Conservation (phyloP, 1,284 basidiomycete genomes). For the Fistulina hepatica region DNA sequence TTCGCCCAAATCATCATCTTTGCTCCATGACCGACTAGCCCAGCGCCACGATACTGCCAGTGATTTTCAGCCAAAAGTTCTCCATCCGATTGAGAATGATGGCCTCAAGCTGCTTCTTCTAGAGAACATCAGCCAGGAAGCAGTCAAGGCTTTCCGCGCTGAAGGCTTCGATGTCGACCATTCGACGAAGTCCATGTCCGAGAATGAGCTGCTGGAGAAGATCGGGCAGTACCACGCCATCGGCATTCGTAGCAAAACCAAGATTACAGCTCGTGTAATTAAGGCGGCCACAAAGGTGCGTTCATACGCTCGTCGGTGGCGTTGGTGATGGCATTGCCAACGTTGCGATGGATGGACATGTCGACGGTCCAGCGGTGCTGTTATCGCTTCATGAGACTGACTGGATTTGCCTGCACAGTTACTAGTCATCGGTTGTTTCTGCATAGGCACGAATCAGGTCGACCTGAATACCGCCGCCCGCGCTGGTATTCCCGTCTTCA, state of each 20-base stretch:
- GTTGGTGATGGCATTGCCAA: slow-evolving; percentile 8
- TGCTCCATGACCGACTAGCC: slow-evolving; percentile 21
- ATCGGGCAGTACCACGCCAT: slow-evolving; percentile 89
- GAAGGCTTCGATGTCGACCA: slow-evolving; percentile 95
- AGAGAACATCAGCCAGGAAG: slow-evolving; percentile 93
- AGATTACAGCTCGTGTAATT: slow-evolving; percentile 85
- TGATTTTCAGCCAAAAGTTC: slow-evolving; percentile 54
- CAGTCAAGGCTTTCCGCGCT: slow-evolving; percentile 70
- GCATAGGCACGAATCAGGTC: slow-evolving; percentile 99
- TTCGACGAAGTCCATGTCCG: slow-evolving; percentile 75
- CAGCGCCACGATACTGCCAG: no score
- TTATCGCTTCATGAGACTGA: no score
- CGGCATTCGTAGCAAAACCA: slow-evolving; percentile 96
- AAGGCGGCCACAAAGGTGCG: slow-evolving; percentile 73
- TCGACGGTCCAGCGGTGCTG: no score
- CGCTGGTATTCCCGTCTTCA: slow-evolving; percentile 96
- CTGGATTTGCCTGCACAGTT: no score
- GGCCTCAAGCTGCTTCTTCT: slow-evolving; percentile 72
- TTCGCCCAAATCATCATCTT: slow-evolving; percentile 27
- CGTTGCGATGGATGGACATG: no score
- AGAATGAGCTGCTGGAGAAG: slow-evolving; percentile 85
- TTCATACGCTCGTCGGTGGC: slow-evolving; percentile 4
- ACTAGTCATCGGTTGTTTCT: slow-evolving; percentile 97
- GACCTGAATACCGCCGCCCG: slow-evolving; percentile 79
- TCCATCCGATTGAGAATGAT: slow-evolving; percentile 72